Evolutionary conservation across 208 protist species (phyloP).

Genomic region (Blastocrithidia nonstop): DNA sequence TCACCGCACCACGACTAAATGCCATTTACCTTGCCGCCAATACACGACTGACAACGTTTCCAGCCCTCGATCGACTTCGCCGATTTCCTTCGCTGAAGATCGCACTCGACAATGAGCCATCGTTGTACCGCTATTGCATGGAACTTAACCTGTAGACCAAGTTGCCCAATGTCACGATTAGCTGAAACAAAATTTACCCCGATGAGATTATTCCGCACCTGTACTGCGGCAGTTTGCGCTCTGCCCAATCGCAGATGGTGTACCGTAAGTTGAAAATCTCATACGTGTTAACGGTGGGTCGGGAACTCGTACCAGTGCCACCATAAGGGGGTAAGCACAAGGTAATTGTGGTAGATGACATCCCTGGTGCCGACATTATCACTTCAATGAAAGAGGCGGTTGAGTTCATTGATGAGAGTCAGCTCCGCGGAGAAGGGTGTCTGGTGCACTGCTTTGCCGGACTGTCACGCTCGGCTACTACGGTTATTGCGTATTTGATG

Average conservation of each 20-base stretch:
- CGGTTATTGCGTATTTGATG: slow-evolving; percentile 82
- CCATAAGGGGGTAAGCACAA: slow-evolving; percentile 52
- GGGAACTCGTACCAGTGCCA: slow-evolving; percentile 45
- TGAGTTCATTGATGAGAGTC: slow-evolving; percentile 66
- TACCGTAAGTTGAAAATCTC: slow-evolving; percentile 71
- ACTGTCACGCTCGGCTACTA: slow-evolving; percentile 77
- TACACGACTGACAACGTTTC: slow-evolving; percentile 37
- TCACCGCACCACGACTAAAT: slow-evolving; percentile 26
- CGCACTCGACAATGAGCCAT: slow-evolving; percentile 75
- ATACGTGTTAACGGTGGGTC: slow-evolving; percentile 68
- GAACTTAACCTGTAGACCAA: slow-evolving; percentile 28
- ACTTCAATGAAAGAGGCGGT: slow-evolving; percentile 61
- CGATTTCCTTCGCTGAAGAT: slow-evolving; percentile 46
- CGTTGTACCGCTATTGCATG: slow-evolving; percentile 39
- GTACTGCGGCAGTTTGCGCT: slow-evolving; percentile 74
- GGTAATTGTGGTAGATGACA: slow-evolving; percentile 73
- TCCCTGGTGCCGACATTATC: slow-evolving; percentile 60
- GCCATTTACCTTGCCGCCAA: slow-evolving; percentile 69
- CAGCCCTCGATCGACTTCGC: slow-evolving; percentile 14
- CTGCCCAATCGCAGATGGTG: slow-evolving; percentile 71
- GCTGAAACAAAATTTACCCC: slow-evolving; percentile 87
- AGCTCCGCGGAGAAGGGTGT: slow-evolving; percentile 27
- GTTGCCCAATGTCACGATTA: slow-evolving; percentile 56
- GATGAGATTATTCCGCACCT: slow-evolving; percentile 68
- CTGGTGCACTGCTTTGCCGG: slow-evolving; percentile 86